Percentiles rank a stretch among this genome's conserved stretches.
Evolutionary conservation across 108 stramenopile genomes (phyloP).

Genomic region (Nitzschia sp.): DNA sequence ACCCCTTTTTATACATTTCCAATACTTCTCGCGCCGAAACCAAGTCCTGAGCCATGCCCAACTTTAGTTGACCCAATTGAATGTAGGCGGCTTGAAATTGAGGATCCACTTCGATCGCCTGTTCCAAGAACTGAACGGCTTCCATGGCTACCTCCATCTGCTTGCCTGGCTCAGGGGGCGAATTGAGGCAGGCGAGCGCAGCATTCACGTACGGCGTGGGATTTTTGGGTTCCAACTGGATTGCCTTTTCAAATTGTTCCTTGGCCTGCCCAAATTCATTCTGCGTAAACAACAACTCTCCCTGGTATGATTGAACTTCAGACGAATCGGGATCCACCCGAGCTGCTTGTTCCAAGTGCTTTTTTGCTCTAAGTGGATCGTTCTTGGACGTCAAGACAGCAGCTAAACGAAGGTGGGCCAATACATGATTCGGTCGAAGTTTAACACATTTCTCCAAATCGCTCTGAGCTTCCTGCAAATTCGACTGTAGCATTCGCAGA

Average conservation of each 20-base stretch:
- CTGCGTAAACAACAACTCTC: slow-evolving; percentile 81
- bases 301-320: slow-evolving; percentile 88
- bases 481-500: slow-evolving; percentile 75
- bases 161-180: slow-evolving; percentile 60
- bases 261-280: slow-evolving; percentile 71
- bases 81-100: slow-evolving; percentile 90
- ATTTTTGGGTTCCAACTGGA: slow-evolving; percentile 74
- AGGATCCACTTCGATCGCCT: slow-evolving; percentile 84
- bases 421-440: slow-evolving; percentile 78
- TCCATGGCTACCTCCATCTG: slow-evolving; percentile 66
- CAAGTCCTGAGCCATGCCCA: slow-evolving; percentile 84
- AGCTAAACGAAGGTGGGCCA: slow-evolving; percentile 83
- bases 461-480: slow-evolving; percentile 57
- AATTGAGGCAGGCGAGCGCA: slow-evolving; percentile 82
- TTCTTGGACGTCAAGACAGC: slow-evolving; percentile 78
- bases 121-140: slow-evolving; percentile 71
- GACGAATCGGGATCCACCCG: slow-evolving; percentile 70
- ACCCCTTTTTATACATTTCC: slow-evolving; percentile 75
- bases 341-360: slow-evolving; percentile 69
- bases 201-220: slow-evolving; percentile 91
- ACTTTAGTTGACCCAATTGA: slow-evolving; percentile 87
- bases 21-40: slow-evolving; percentile 71
- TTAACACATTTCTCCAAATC: slow-evolving; percentile 77
- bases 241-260: slow-evolving; percentile 80
- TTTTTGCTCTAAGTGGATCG: slow-evolving; percentile 70